Evolutionary conservation across 345 rosid species (phyloP).

Genomic region (Populus pruinosa): DNA sequence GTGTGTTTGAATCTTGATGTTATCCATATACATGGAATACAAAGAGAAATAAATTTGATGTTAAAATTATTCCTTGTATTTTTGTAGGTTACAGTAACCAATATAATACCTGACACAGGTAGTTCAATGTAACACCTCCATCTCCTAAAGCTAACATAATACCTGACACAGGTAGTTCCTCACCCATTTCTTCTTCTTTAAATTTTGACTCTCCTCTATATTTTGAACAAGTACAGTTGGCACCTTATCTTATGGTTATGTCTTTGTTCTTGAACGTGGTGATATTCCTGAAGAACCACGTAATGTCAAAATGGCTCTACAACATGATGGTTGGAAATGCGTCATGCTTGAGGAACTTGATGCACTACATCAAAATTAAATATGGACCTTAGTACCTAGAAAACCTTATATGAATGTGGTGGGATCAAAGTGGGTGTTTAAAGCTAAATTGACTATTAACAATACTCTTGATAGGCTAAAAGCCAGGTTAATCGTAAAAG

Average conservation of each 20-base stretch:
- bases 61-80: no score
- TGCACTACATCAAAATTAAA: background rate
- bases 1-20: background rate
- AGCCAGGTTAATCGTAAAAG: background rate
- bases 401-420: background rate
- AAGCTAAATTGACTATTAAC: background rate
- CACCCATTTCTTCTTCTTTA: background rate
- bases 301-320: background rate
- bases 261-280: background rate
- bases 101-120: background rate
- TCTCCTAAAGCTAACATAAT: accelerated
- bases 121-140: no score
- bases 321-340: background rate
- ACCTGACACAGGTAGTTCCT: accelerated
- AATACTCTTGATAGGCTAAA: background rate
- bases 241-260: background rate
- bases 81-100: background rate
- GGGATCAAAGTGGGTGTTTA: background rate
- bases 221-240: background rate
- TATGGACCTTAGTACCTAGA: background rate
- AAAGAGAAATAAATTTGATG: no score
- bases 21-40: background rate
- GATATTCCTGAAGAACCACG: no score
- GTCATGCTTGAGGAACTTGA: background rate
- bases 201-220: no score